Conservation (phyloP, 179 eudicot species). For the Sideroxylon spinosum region DNA sequence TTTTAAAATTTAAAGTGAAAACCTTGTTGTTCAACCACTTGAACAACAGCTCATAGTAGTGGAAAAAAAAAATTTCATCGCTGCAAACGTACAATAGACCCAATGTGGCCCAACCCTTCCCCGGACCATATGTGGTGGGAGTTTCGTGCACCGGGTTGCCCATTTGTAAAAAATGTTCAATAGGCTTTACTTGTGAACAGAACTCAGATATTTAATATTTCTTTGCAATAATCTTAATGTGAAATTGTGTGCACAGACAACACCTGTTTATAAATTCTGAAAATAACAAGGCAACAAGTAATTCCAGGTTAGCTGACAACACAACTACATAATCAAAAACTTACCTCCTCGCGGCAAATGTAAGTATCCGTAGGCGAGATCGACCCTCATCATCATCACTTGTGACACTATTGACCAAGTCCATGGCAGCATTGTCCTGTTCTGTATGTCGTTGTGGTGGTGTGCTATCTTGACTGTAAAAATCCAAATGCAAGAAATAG, state of each 20-base stretch:
- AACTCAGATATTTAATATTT: background rate
- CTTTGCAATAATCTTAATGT: background rate
- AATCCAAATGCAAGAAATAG: conserved; percentile 10
- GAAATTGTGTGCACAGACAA: background rate
- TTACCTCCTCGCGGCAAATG: conserved; percentile 89
- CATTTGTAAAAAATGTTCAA: conserved; percentile 4
- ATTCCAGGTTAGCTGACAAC: conserved; percentile 8
- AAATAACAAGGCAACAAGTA: background rate
- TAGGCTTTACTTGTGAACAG: background rate
- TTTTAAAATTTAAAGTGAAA: background rate
- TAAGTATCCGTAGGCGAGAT: conserved; percentile 85
- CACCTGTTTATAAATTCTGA: background rate
- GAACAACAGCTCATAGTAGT: background rate
- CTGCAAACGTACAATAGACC: too few species aligned
- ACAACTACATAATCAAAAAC: conserved; percentile 10
- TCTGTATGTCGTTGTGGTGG: conserved; percentile 38
- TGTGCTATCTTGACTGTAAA: conserved; percentile 53
- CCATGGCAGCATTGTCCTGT: conserved; percentile 73
- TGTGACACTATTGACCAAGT: conserved; percentile 76
- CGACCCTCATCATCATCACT: conserved; percentile 87
- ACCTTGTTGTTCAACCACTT: conserved; percentile 4
- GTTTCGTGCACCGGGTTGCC: too few species aligned
- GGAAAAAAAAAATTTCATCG: background rate
- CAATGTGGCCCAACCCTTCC: too few species aligned
- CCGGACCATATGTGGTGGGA: too few species aligned